A percentile compares a stretch with the other conserved stretches of the same genome.
These are phyloP conservation scores for Afroboletus lepidellus DNA, from an alignment of 1,284 basidiomycete species.

Conservation along the genomic window DNA sequence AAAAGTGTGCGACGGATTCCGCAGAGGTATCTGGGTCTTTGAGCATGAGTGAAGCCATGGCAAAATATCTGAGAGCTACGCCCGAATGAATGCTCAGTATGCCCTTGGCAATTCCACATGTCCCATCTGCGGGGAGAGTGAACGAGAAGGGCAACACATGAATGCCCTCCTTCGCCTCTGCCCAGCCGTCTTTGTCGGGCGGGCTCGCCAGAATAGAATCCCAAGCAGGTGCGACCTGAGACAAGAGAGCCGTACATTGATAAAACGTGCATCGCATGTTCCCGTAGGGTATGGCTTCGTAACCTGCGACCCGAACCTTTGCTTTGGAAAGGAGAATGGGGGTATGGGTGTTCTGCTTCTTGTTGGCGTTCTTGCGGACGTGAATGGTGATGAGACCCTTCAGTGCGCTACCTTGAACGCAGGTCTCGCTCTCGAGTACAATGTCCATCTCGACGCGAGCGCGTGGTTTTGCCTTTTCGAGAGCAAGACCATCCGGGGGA, in stretches of 20 bases:
- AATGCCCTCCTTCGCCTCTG: conserved; percentile 62
- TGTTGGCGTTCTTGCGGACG: conserved; percentile 59
- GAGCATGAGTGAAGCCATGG: conserved; percentile 72
- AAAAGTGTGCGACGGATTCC: conserved; percentile 89
- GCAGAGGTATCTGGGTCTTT: conserved; percentile 62
- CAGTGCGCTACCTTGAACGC: conserved; percentile 80
- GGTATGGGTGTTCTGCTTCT: conserved; percentile 43
- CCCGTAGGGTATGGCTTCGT: conserved; percentile 70
- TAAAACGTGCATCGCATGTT: conserved; percentile 82
- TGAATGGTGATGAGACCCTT: conserved; percentile 73
- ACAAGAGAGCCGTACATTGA: conserved; percentile 69
- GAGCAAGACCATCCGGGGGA: conserved; percentile 33
- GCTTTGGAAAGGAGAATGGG: conserved; percentile 72
- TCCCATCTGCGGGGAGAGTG: conserved; percentile 63
- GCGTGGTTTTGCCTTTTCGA: conserved; percentile 65
- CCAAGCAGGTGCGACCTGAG: conserved; percentile 48
- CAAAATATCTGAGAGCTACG: conserved; percentile 79
- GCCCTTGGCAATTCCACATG: conserved; percentile 69
- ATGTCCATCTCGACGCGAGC: conserved; percentile 87
- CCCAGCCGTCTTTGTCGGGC: conserved; percentile 73
- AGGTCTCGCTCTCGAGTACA: conserved; percentile 71
- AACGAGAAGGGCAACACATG: conserved; percentile 82
- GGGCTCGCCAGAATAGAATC: conserved; percentile 50
- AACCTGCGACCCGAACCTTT: conserved; percentile 85
- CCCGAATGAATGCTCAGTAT: conserved; percentile 54